Evolutionary conservation across 2,329 filamentous ascomycete genomes (phyloP), one percentile per base, ranked within the genome.

Genomic region (Periconia sp.): DNA sequence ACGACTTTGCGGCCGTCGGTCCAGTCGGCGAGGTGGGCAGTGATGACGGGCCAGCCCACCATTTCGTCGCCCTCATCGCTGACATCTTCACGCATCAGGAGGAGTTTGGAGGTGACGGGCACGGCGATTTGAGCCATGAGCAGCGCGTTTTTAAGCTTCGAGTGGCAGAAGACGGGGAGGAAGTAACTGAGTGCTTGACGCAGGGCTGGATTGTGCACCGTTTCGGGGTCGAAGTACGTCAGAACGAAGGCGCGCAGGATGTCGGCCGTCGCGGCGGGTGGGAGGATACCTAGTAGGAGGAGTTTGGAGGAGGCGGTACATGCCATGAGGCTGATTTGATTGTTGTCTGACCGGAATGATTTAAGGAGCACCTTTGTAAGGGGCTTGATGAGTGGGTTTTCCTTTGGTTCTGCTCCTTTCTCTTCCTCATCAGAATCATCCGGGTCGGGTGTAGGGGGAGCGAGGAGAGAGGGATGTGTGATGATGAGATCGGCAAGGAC

Each of bases 401-500:
- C 50, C 17, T 60, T 62, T 46, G 58, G 61, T 45, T 58, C 56
- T 30, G 51, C 58, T 14, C 9, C 11, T 37, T 79, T 76, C 18
- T 76, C 62, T 23, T 76, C 72, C 41, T 75, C 71, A n/a, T 17
- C 30, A 3, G 43, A 45, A 3, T 74, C 70, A n/a, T 79, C 72
- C 11, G 63, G 57, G 43, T 67, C 64, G 17, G 59, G 47, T 15
- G 56, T 74, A 64, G 54, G 80, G 77, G 85, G 82, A 5, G 91
- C 80, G 15, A 97, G 84, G 54, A 96, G 84, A 0, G 89, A 85
- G 14, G 91, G 92, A 68, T 97, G 91, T 1, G 92, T 90, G 49
- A 92, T 92, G 46, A 97, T 81, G 62, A 97, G 93, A 72, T 99
- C 94, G 10, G 91, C 92, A 31, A 99, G 83, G 57, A 96, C 95